Percentiles rank a stretch among this genome's conserved stretches.
These are phyloP conservation scores for Termitomyces sp. DNA, from an alignment of 768 basidiomycete genomes.

Conservation along the genomic window DNA sequence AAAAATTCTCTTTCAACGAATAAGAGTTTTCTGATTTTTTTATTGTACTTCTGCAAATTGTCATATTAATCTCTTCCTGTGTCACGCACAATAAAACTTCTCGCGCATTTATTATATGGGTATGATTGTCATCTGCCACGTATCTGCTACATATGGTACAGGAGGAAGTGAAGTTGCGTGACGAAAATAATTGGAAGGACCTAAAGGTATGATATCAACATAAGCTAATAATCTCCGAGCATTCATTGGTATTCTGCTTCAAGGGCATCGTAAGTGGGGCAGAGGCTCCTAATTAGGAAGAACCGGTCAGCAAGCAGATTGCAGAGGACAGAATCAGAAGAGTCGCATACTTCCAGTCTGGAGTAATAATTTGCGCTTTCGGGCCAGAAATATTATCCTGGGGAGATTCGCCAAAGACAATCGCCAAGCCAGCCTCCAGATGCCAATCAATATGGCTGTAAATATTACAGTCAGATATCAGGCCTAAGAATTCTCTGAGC, in stretches of 20 bases:
- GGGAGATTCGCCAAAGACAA: conserved; percentile 27
- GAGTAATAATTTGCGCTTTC: conserved; percentile 23
- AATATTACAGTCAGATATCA: background rate
- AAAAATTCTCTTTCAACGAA: no score
- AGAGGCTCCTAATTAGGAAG: background rate
- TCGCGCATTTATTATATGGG: no score
- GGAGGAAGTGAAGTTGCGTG: background rate
- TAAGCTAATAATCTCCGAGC: no score
- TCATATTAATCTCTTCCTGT: no score
- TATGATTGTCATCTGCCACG: no score
- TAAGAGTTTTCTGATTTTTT: no score
- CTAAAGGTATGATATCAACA: background rate
- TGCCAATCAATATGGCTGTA: conserved; percentile 31
- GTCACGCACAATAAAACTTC: no score
- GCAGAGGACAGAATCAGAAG: background rate
- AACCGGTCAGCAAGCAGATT: background rate
- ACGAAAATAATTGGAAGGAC: no score
- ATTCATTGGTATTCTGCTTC: background rate
- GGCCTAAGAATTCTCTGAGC: background rate
- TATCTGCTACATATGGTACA: background rate
- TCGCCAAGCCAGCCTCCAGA: conserved; percentile 28
- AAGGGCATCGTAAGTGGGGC: background rate
- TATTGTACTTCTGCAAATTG: no score
- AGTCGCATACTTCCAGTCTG: conserved; percentile 24
- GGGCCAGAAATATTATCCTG: conserved; percentile 21